Conservation (phyloP, 2,329 filamentous ascomycete species). For the Ceratocystis lukuohia region DNA sequence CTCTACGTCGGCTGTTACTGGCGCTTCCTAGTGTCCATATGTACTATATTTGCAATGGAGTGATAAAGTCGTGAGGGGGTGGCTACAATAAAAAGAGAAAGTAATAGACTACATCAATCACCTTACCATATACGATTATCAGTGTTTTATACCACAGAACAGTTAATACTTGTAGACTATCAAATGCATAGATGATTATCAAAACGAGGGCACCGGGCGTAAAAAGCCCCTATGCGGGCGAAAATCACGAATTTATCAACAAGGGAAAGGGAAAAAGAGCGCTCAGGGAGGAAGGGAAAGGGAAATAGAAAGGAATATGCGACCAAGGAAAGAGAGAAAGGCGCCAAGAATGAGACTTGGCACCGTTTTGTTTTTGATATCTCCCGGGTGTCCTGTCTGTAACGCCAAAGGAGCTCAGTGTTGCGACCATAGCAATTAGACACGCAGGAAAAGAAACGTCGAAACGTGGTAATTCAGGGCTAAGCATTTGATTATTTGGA, state of each 20-base stretch:
- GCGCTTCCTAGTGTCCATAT: background rate
- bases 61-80: background rate
- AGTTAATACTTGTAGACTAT: background rate
- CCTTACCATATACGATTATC: background rate
- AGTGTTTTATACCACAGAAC: background rate
- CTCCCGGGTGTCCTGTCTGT: background rate
- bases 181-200: background rate
- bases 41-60: constrained; percentile 22
- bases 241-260: background rate
- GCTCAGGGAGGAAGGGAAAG: background rate
- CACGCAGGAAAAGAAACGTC: background rate
- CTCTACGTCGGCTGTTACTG: constrained; percentile 29
- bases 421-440: background rate
- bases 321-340: background rate
- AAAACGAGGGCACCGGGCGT: background rate
- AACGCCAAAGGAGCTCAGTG: background rate
- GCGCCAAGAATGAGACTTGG: background rate
- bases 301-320: background rate
- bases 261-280: background rate
- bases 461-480: background rate
- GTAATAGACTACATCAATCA: background rate
- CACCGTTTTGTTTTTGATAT: background rate
- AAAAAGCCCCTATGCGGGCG: background rate
- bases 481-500: constrained; percentile 11
- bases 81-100: background rate